Conservation (phyloP, 2,329 filamentous ascomycete species). For the Fusarium anguioides region DNA sequence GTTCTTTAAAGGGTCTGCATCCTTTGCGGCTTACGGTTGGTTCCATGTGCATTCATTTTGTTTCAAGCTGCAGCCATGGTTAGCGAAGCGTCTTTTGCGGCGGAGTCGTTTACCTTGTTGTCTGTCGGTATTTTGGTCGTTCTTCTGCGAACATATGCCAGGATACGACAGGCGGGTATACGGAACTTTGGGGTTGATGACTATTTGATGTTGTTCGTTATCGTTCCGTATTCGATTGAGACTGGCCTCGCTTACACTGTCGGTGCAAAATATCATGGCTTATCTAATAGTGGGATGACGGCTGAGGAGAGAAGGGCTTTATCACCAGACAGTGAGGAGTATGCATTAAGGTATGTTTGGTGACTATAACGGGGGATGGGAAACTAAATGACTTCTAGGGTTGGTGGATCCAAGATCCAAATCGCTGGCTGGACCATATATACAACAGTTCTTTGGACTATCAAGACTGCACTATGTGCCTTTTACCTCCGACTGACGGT, state of each 20-base stretch:
- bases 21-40: neutral
- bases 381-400: constrained; percentile 46
- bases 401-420: constrained; percentile 65
- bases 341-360: constrained; percentile 39
- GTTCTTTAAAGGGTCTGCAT: constrained; percentile 2
- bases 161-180: constrained; percentile 55
- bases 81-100: constrained; percentile 24
- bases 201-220: constrained; percentile 52
- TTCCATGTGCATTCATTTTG: neutral
- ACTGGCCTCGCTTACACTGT: constrained; percentile 51
- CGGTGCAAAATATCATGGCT: constrained; percentile 53
- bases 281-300: constrained; percentile 64
- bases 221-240: constrained; percentile 43
- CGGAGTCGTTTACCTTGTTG: constrained; percentile 56
- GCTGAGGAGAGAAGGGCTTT: constrained; percentile 56
- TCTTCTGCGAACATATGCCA: constrained; percentile 59
- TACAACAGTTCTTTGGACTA: constrained; percentile 60
- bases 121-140: constrained; percentile 61
- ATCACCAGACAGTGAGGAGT: constrained; percentile 56
- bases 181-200: constrained; percentile 58
- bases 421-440: constrained; percentile 64
- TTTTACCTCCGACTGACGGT: constrained; percentile 64
- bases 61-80: neutral
- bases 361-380: no score
- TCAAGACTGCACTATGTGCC: constrained; percentile 64